Evolutionary conservation across 345 rosid species (phyloP), one percentile per base, ranked within the genome.

Genomic region (Eucalyptus shirleyi): DNA sequence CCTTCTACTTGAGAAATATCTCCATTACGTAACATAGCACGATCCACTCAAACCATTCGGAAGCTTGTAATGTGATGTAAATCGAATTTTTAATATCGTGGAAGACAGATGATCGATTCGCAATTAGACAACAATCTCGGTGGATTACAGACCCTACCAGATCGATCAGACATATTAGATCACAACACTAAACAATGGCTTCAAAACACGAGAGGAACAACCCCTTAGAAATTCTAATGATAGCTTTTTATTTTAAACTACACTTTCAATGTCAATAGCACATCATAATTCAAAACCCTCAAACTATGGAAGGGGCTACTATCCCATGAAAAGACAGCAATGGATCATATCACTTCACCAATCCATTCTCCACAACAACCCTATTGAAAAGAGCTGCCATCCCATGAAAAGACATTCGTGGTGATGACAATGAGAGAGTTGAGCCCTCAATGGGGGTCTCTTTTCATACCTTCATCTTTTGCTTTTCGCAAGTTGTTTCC

Each of bases 111-210:
- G 81, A 69, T 5, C 81, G 3, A 9, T 34, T 34, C 3, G 6
- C 12, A 69, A 17, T 5, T 69, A 9, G 4, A n/a, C 19, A 32
- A 4, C 23, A 2, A 67, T 67, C 23, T 32, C 1, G 14, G 12
- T 32, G 7, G 13, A 4, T 17, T 34, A 69, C 2, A 69, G 8
- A 69, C 42, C 24, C 81, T 34, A 69, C 12, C 0, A 1, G 2
- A 17, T 18, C 1, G 4, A 5, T 69, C 24, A 32, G 13, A 10
- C 34, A 13, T 62, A 30, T 16, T 62, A 28, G 5, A 62, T 60
- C 4, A 60, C 16, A 60, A 60, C 32, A 28, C 34, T 0, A 62
- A 62, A 62, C 4, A 30, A 2, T 0, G 1, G 15, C 34, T 28
- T 6, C 8, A 62, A 62, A 62, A 62, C 69, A 62, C 17, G 11